Percentiles rank a stretch among this genome's conserved stretches.
These are phyloP conservation scores for Klebsormidium nitens DNA, from an alignment of 139 green algal species.

Conservation along the genomic window DNA sequence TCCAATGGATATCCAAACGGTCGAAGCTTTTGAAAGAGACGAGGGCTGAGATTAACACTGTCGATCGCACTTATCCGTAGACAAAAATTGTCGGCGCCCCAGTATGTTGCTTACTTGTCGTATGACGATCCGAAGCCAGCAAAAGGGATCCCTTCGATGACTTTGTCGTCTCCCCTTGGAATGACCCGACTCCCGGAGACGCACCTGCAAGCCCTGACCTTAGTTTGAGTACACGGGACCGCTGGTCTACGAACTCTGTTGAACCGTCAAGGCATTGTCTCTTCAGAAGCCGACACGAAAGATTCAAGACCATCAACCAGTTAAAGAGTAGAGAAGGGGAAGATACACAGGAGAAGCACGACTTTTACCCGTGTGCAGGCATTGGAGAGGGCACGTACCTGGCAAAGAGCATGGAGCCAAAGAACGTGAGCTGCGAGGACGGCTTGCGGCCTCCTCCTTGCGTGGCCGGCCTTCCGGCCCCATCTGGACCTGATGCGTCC, in stretches of 20 bases:
- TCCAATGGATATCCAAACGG: no score
- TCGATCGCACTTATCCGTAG: no score
- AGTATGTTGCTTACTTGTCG: constrained; percentile 2
- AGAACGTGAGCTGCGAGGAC: constrained; percentile 10
- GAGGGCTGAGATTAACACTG: no score
- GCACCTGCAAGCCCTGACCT: constrained; percentile 7
- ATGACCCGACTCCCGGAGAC: constrained; percentile 29
- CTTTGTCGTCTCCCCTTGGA: constrained; percentile 9
- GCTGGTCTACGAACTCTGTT: no score
- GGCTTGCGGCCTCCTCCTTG: background rate
- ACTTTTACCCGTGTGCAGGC: no score
- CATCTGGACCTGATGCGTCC: background rate
- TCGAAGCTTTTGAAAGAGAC: no score
- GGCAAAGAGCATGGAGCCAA: constrained; percentile 34
- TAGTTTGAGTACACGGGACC: no score
- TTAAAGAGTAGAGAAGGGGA: constrained; percentile 7
- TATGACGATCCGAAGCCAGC: constrained; percentile 21
- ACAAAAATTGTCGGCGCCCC: background rate
- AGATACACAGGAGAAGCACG: background rate
- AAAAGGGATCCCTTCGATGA: constrained; percentile 3
- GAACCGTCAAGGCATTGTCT: background rate
- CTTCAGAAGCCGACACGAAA: background rate
- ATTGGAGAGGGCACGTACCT: constrained; percentile 8
- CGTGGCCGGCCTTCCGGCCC: background rate
- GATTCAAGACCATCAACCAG: background rate